Evolutionary conservation across 2,329 filamentous ascomycete genomes (phyloP).

Genomic region (Alternaria arbusti): DNA sequence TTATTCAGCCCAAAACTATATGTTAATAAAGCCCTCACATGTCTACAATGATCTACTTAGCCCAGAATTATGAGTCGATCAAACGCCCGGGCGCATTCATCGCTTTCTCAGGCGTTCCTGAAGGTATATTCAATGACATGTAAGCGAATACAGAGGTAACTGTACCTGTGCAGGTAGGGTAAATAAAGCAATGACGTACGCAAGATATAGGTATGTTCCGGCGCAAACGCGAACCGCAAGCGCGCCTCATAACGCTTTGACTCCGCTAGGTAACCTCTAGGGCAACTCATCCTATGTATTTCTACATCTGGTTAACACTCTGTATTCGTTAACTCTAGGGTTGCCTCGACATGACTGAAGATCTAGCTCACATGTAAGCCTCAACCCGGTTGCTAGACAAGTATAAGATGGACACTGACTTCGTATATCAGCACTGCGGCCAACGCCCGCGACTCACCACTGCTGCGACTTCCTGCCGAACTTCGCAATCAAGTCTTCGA

Average conservation of each 20-base stretch:
- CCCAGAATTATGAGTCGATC: not conserved
- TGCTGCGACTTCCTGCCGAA: slow-evolving; percentile 19
- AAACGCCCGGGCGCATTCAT: not conserved
- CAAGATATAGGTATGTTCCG: not conserved
- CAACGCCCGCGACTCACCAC: slow-evolving; percentile 12
- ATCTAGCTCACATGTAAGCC: not conserved
- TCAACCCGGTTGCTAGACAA: not conserved
- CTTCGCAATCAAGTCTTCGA: slow-evolving; percentile 12
- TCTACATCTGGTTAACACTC: not conserved
- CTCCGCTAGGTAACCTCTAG: not conserved
- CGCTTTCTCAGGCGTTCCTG: not conserved
- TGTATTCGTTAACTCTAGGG: not conserved
- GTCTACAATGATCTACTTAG: not conserved
- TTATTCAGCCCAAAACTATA: not conserved
- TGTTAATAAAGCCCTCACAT: not conserved
- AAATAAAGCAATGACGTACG: not conserved
- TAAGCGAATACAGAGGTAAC: not conserved
- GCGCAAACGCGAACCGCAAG: not conserved
- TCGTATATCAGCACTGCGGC: not conserved
- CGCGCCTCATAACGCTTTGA: not conserved
- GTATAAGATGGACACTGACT: not conserved
- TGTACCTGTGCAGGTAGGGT: not conserved
- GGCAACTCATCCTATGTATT: not conserved
- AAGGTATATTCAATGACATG: not conserved
- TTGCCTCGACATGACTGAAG: not conserved